Percentiles rank a stretch among this genome's conserved stretches.
Evolutionary conservation across 805 yeast species (phyloP).

Genomic region (Pichia californica): DNA sequence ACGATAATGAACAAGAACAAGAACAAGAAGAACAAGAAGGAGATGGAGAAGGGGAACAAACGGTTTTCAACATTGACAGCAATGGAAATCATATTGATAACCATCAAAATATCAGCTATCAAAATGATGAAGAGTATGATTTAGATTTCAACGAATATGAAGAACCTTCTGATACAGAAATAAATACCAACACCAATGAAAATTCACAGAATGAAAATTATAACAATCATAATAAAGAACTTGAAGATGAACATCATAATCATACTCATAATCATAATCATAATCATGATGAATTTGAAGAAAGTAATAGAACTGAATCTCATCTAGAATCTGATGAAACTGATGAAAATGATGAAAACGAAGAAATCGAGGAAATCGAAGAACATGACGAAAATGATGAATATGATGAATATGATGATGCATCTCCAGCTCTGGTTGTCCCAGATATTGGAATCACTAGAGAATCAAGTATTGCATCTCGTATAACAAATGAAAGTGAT

Average conservation of each 20-base stretch:
- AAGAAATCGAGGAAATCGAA: neutral
- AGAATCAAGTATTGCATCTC: slow-evolving; percentile 13
- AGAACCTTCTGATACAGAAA: neutral
- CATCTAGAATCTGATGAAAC: neutral
- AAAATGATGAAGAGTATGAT: neutral
- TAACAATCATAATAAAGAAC: too few relatives aligned
- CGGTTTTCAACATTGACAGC: neutral
- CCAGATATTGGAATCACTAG: slow-evolving; percentile 12
- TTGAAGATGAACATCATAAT: neutral
- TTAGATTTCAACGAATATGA: too few relatives aligned
- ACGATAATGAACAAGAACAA: neutral
- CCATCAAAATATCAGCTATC: too few relatives aligned
- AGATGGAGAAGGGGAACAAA: neutral
- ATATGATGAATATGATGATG: slow-evolving; percentile 6
- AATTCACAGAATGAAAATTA: too few relatives aligned
- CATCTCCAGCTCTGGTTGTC: slow-evolving; percentile 4
- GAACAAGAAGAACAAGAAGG: neutral
- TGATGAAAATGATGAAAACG: slow-evolving; percentile 3
- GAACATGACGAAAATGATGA: slow-evolving; percentile 1
- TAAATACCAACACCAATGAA: too few relatives aligned
- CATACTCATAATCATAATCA: neutral
- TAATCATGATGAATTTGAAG: neutral
- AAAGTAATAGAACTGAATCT: too few relatives aligned
- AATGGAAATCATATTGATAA: neutral
- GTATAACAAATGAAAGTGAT: slow-evolving; percentile 12